phyloP scores from a whole-genome alignment of 2,329 filamentous ascomycete species.

The Hymenoscyphus linearis region DNA sequence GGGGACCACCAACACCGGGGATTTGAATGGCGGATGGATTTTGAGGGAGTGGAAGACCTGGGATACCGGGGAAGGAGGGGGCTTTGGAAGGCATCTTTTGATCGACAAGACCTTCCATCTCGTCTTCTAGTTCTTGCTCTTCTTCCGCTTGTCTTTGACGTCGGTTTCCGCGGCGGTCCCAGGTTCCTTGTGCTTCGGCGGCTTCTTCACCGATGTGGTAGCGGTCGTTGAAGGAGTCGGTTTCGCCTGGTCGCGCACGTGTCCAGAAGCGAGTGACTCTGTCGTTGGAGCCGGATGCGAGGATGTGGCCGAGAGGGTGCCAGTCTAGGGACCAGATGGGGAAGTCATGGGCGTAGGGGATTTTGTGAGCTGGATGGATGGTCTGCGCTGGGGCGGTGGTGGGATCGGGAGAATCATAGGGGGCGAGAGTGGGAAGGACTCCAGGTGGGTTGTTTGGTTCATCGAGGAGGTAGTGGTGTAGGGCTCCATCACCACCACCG shows the following conservation, averaged over 20 bases:
- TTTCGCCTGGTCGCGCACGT: conserved; percentile 79
- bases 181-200: conserved; percentile 92
- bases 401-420: conserved; percentile 81
- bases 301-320: conserved; percentile 93
- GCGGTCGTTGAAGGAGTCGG: conserved; percentile 78
- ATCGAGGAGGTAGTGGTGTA: conserved; percentile 93
- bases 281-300: conserved; percentile 94
- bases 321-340: conserved; percentile 97
- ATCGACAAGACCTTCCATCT: conserved; percentile 86
- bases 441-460: conserved; percentile 83
- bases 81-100: conserved; percentile 71
- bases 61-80: conserved; percentile 54
- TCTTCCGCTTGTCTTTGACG: conserved; percentile 85
- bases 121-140: conserved; percentile 88
- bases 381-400: conserved; percentile 76
- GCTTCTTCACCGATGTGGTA: conserved; percentile 94
- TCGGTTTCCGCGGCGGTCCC: conserved; percentile 73
- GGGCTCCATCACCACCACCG: conserved; percentile 80
- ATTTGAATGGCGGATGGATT: conserved; percentile 43
- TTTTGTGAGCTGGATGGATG: conserved; percentile 84
- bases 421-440: conserved; percentile 65
- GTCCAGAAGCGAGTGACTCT: conserved; percentile 97
- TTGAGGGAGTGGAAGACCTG: conserved; percentile 30
- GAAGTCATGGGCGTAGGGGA: conserved; percentile 86
- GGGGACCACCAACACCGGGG: conserved; percentile 42